Conservation (phyloP, 192 early-diverging fungal genomes). For the Dimargaris verticillata region DNA sequence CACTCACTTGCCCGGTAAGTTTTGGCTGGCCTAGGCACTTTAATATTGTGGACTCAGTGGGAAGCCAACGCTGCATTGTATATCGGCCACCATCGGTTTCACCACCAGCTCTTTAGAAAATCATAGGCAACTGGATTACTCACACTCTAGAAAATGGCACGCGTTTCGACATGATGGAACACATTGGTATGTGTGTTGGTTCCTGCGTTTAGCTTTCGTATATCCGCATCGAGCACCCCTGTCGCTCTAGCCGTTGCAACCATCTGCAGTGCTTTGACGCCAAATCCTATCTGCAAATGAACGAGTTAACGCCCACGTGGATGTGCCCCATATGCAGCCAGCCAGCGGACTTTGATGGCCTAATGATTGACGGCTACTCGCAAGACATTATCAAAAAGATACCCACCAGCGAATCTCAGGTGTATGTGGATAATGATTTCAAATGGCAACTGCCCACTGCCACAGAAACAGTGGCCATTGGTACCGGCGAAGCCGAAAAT, state of each 20-base stretch:
- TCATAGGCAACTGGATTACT: not conserved
- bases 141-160: not conserved
- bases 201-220: conserved; percentile 28
- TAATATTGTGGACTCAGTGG: no score
- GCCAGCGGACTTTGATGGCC: conserved; percentile 30
- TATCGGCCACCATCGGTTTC: not conserved
- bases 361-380: conserved; percentile 53
- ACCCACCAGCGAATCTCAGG: conserved; percentile 18
- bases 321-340: conserved; percentile 57
- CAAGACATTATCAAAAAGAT: conserved; percentile 21
- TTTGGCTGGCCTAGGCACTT: no score
- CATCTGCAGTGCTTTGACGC: conserved; percentile 80
- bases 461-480: conserved; percentile 18
- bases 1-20: conserved; percentile 59
- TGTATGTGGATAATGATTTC: conserved; percentile 22
- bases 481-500: conserved; percentile 19
- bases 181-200: not conserved
- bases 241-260: conserved; percentile 39
- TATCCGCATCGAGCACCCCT: conserved; percentile 44
- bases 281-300: conserved; percentile 51
- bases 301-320: conserved; percentile 46
- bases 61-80: no score
- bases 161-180: not conserved
- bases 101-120: not conserved
- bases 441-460: conserved; percentile 20